Evolutionary conservation across 805 yeast genomes (phyloP).

Genomic region (Teunomyces lycoperdinae): DNA sequence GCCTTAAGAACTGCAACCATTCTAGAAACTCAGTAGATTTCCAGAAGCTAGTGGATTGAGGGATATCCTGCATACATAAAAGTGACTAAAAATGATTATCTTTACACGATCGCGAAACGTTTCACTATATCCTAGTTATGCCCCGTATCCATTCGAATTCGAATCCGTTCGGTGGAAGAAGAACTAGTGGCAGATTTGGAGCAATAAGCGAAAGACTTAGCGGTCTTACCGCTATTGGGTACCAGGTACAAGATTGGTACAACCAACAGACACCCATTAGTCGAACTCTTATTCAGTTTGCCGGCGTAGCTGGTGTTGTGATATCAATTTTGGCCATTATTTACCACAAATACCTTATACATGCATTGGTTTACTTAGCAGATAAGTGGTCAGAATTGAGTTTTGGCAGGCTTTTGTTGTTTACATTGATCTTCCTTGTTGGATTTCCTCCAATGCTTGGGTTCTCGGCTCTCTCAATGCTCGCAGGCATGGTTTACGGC

Average conservation of each 20-base stretch:
- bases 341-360: conserved; percentile 36
- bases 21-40: too few relatives aligned
- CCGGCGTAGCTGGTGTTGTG: conserved; percentile 17
- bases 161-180: not conserved
- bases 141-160: conserved; percentile 1
- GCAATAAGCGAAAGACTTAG: not conserved
- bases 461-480: conserved; percentile 62
- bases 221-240: not conserved
- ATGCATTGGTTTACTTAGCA: conserved; percentile 39
- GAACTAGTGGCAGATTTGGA: not conserved
- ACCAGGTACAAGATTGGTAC: conserved; percentile 14
- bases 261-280: conserved; percentile 13
- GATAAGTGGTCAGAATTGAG: conserved; percentile 41
- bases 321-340: conserved; percentile 20
- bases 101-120: not conserved
- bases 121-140: not conserved
- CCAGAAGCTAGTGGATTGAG: not conserved
- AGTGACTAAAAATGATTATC: not conserved
- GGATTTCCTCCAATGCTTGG: conserved; percentile 93
- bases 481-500: conserved; percentile 83
- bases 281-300: conserved; percentile 11
- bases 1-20: too few relatives aligned
- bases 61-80: not conserved
- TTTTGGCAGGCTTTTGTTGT: conserved; percentile 47
- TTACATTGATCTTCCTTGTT: conserved; percentile 55